Evolutionary conservation across 2,329 filamentous ascomycete species (phyloP).

Genomic region (Fusarium sp.): DNA sequence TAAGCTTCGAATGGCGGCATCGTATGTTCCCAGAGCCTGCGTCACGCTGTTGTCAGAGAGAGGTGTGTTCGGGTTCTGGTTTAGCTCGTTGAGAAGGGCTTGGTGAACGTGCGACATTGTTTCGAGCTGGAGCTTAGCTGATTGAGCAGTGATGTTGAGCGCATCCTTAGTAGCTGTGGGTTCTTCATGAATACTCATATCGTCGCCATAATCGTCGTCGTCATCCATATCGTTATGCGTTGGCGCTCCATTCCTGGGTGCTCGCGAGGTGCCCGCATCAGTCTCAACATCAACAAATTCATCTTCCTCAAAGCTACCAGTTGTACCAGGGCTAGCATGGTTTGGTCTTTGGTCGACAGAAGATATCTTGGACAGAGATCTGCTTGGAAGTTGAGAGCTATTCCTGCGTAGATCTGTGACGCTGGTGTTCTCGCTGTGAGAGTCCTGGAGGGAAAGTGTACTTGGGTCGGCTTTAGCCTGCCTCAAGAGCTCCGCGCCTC

Average conservation of each 20-base stretch:
- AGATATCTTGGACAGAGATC: slow-evolving; percentile 42
- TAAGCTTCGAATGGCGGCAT: slow-evolving; percentile 87
- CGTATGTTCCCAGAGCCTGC: slow-evolving; percentile 85
- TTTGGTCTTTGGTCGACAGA: slow-evolving; percentile 48
- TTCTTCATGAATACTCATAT: slow-evolving; percentile 79
- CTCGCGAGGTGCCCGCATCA: slow-evolving; percentile 54
- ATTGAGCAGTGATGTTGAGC: slow-evolving; percentile 96
- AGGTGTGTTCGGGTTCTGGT: slow-evolving; percentile 73
- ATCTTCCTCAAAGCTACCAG: slow-evolving; percentile 63
- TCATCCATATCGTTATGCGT: slow-evolving; percentile 67
- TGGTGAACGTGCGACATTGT: slow-evolving; percentile 85
- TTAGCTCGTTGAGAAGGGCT: slow-evolving; percentile 76
- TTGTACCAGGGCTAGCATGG: slow-evolving; percentile 54
- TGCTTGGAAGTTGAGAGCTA: slow-evolving; percentile 56
- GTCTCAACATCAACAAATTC: slow-evolving; percentile 60
- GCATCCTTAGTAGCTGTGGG: slow-evolving; percentile 86
- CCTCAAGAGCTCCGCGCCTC: slow-evolving; percentile 77
- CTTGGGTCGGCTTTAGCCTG: slow-evolving; percentile 83
- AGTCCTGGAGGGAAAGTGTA: slow-evolving; percentile 57
- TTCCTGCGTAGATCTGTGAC: slow-evolving; percentile 56
- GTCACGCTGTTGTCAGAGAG: slow-evolving; percentile 81
- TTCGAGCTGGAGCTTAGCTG: slow-evolving; percentile 90
- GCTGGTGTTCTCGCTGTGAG: slow-evolving; percentile 63
- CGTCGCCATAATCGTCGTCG: slow-evolving; percentile 77
- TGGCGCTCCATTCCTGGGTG: slow-evolving; percentile 48